Conservation (phyloP, 2,329 filamentous ascomycete genomes). For the Capronia epimyces region DNA sequence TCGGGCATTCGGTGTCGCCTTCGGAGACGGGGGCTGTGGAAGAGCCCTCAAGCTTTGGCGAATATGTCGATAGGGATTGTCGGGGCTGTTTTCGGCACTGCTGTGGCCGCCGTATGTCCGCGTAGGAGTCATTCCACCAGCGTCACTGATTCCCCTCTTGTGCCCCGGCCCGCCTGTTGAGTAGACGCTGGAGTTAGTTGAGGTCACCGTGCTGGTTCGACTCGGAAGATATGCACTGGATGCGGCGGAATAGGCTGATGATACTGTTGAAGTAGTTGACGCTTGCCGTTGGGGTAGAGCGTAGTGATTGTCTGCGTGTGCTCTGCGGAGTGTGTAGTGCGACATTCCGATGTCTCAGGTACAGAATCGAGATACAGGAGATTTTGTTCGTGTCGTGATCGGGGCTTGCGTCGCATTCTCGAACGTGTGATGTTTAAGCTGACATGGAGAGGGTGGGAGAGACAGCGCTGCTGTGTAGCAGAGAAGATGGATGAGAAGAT, state of each 20-base stretch:
- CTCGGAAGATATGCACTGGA: constrained; percentile 49
- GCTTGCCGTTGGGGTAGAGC: constrained; percentile 44
- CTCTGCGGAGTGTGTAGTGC: constrained; percentile 22
- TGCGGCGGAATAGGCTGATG: constrained; percentile 48
- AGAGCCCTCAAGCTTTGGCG: constrained; percentile 73
- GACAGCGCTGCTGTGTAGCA: not conserved
- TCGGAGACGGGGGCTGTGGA: constrained; percentile 57
- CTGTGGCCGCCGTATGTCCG: constrained; percentile 43
- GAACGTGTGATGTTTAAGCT: not conserved
- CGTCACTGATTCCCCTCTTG: constrained; percentile 72
- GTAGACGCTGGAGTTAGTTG: constrained; percentile 61
- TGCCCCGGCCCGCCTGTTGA: constrained; percentile 47
- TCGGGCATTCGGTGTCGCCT: constrained; percentile 38
- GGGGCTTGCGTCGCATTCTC: constrained; percentile 16
- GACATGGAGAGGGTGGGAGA: not conserved
- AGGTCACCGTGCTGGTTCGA: constrained; percentile 65
- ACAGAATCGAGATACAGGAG: constrained; percentile 3
- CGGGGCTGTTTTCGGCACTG: constrained; percentile 46
- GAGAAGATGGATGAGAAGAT: not conserved
- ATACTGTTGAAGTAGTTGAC: constrained; percentile 52
- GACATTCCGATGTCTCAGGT: constrained; percentile 20
- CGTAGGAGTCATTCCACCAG: constrained; percentile 50
- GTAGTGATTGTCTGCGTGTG: constrained; percentile 24
- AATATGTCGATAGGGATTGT: constrained; percentile 63
- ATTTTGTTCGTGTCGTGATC: constrained; percentile 7